Evolutionary conservation across 495 filamentous ascomycete species (phyloP), one percentile per base, ranked within the genome.

Genomic region (Cenococcum geophilum): DNA sequence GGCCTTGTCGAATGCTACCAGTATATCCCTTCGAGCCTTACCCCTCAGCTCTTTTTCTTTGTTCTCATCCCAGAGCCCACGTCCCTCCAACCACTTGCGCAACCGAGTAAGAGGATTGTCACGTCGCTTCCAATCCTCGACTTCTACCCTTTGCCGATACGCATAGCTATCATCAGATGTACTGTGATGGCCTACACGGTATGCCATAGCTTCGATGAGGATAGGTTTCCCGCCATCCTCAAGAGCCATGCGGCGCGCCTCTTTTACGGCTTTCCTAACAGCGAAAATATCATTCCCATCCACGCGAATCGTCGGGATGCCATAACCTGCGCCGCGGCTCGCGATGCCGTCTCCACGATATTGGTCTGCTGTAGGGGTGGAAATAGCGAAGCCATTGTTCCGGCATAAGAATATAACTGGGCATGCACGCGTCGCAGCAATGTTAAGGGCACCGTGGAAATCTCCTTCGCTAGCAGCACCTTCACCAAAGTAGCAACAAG

Each of bases 251-350:
- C 83, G 79, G 0, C 92, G 81, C 0, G 95, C 93, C 66, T 83
- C 80, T 64, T 84, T 83, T 32, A 87, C 95, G 0, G 83, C 92
- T 72, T 92, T 89, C 51, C 91, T 80, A 1, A 99, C 90, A 0
- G 95, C 93, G 75, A 92, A 92, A 63, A 99, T 89, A 63, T 99
- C 93, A 71, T 99, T 99, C 4, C 93, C 93, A 69, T 99, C 93
- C 0, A 97, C 92, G 23, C 93, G 83, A 59, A 97, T 89, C 0
- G 95, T 97, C 67, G 96, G 92, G 67, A 99, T 97, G 3, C 93
- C 93, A 72, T 99, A 99, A 0, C 93, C 93, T 9, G 95, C 78
- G n/a, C 91, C 93, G 50, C 93, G 82, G 55, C 89, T 93, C 12
- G 95, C 93, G 65, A 99, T 97, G 2, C 93, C 93, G 69, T 99